phyloP scores from a whole-genome alignment of 164 flowering plant genomes.

The Litsea cubeba region DNA sequence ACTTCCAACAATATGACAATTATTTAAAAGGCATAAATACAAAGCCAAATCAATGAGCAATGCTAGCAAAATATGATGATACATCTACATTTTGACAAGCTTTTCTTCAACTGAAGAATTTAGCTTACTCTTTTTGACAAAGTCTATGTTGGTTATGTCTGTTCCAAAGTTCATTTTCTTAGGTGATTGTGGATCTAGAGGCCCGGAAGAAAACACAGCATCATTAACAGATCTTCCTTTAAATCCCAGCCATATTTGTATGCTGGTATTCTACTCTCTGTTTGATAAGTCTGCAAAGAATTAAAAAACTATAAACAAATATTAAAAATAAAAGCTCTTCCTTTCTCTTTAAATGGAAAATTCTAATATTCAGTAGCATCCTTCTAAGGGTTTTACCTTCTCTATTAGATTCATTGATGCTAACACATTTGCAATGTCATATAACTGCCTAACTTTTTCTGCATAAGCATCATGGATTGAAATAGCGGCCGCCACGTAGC shows the following conservation, averaged over 20 bases:
- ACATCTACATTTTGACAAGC: constrained; percentile 11
- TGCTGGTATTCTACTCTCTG: constrained; percentile 74
- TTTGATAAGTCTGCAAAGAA: constrained; percentile 60
- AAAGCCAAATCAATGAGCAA: too few species aligned
- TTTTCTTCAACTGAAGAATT: constrained; percentile 20
- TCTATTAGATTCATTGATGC: constrained; percentile 94
- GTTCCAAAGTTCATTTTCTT: constrained; percentile 73
- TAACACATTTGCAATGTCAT: constrained; percentile 94
- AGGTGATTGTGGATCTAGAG: constrained; percentile 16
- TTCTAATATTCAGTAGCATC: neutral
- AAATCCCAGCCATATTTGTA: constrained; percentile 84
- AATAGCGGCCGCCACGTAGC: constrained; percentile 20
- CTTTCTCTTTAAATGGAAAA: neutral
- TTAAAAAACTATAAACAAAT: neutral
- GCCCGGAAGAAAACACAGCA: constrained; percentile 2
- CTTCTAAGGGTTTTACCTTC: constrained; percentile 47
- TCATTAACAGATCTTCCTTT: constrained; percentile 23
- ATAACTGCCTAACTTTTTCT: constrained; percentile 89
- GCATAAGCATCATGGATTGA: constrained; percentile 30
- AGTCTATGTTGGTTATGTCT: constrained; percentile 58
- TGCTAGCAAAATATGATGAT: too few species aligned
- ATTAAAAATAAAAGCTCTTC: neutral
- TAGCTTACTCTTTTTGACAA: constrained; percentile 40
- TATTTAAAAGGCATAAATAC: too few species aligned
- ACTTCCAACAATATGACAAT: too few species aligned